These are phyloP conservation scores for Avicennia marina DNA, from an alignment of 257 asterid genomes.

Conservation along the genomic window DNA sequence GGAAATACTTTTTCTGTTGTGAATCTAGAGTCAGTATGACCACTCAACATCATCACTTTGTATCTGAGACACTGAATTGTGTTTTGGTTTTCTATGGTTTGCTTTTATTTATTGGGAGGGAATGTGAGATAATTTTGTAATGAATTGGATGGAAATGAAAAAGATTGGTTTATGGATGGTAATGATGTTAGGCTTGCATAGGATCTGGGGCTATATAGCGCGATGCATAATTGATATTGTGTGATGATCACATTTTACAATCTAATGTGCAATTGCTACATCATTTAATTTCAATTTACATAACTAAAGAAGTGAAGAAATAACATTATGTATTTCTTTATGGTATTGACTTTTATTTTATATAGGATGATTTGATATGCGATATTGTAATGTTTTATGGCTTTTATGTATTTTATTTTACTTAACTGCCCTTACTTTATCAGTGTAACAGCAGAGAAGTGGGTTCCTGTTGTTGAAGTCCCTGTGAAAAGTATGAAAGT, in stretches of 20 bases:
- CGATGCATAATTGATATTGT: not conserved
- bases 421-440: slow-evolving; percentile 12
- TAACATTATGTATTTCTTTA: not conserved
- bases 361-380: not conserved
- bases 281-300: not conserved
- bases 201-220: not conserved
- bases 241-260: not conserved
- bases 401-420: not conserved
- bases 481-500: slow-evolving; percentile 58
- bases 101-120: not conserved
- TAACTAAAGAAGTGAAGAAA: not conserved
- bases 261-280: not conserved
- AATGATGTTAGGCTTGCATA: not conserved
- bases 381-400: not conserved
- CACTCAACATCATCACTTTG: not conserved
- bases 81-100: not conserved
- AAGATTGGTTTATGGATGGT: not conserved
- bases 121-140: not conserved
- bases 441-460: slow-evolving; percentile 93
- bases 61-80: not conserved
- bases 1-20: no score
- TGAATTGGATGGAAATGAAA: no score
- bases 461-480: slow-evolving; percentile 91
- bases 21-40: no score
- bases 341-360: not conserved